These are phyloP conservation scores for Phytophthora sojae DNA, from an alignment of 352 stramenopile species.

Conservation along the genomic window DNA sequence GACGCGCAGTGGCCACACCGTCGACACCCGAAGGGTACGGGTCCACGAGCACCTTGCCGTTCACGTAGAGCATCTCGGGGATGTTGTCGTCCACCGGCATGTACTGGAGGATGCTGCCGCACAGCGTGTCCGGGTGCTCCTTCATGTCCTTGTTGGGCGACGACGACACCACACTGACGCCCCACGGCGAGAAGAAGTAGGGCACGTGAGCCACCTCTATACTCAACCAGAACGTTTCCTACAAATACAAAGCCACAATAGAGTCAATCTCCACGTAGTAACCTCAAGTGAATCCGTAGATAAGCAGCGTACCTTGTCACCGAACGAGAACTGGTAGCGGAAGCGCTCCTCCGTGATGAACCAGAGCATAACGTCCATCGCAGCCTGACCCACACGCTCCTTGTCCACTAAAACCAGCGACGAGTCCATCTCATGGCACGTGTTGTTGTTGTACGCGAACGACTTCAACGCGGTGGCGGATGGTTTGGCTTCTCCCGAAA, in stretches of 20 bases:
- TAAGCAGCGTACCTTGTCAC: constrained; percentile 34
- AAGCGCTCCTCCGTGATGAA: constrained; percentile 46
- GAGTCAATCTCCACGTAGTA: neutral
- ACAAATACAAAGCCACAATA: neutral
- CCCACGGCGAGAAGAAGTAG: constrained; percentile 58
- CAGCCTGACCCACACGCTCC: constrained; percentile 32
- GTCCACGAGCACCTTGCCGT: constrained; percentile 33
- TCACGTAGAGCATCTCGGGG: constrained; percentile 38
- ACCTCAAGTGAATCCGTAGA: neutral
- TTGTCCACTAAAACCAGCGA: constrained; percentile 43
- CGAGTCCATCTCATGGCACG: constrained; percentile 69
- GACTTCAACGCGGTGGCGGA: constrained; percentile 53
- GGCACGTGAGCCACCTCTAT: constrained; percentile 50
- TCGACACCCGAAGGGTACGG: constrained; percentile 40
- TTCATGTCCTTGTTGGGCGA: constrained; percentile 44
- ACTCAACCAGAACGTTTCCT: constrained; percentile 53
- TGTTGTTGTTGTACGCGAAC: constrained; percentile 54
- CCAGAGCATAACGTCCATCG: constrained; percentile 42
- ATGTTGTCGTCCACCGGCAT: constrained; percentile 30
- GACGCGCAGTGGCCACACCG: constrained; percentile 12
- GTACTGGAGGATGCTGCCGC: constrained; percentile 37
- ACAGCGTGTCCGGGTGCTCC: constrained; percentile 39
- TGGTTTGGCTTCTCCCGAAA: constrained; percentile 26
- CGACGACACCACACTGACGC: constrained; percentile 45
- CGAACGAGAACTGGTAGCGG: constrained; percentile 40